Evolutionary conservation across 2,329 filamentous ascomycete genomes (phyloP), one percentile per base, ranked within the genome.

Genomic region (Cladosporium sp.): DNA sequence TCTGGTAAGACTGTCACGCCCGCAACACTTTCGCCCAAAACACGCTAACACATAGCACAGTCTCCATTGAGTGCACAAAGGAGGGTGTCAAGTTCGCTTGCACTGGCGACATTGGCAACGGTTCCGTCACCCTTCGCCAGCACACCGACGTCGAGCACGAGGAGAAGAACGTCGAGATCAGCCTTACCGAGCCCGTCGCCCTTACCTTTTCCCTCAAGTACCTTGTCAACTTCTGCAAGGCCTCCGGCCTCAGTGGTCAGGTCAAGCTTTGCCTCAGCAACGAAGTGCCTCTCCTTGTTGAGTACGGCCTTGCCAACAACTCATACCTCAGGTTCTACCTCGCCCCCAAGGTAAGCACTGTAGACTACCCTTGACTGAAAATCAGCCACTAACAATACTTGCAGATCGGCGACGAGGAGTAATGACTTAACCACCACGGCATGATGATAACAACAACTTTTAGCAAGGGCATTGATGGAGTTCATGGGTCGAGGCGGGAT

Each of bases 191-290:
- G 83, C 92, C 95, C 61, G 95, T 99, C 67, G 86, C 91, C 40
- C 87, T 99, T 69, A 98, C 94, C 59, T 99, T 99, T 84, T 98
- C 95, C 37, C 90, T 99, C 75, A 99, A 99, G 84, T 99, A 99
- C 83, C 89, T 99, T 3, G 92, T 96, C 85, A 98, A 98, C 87
- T 99, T 99, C 84, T 98, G 95, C 91, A 99, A 99, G 84, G 96
- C 96, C 37, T 91, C 92, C 69, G 89, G 88, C 62, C 84, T 99
- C 68, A 94, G 93, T 46, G 83, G 80, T 72, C 85, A 86, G 71
- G 96, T 99, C 80, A 95, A 91, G 82, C 89, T 99, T 73, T 96
- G 91, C 82, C 86, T 99, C 72, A 98, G 94, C 62, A 93, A 93
- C 80, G 95, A 99, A 81, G 94, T 99, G 61, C 95, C 95, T 31